Conservation (phyloP, 306 rosid species). For the Pachyrhizus erosus region DNA sequence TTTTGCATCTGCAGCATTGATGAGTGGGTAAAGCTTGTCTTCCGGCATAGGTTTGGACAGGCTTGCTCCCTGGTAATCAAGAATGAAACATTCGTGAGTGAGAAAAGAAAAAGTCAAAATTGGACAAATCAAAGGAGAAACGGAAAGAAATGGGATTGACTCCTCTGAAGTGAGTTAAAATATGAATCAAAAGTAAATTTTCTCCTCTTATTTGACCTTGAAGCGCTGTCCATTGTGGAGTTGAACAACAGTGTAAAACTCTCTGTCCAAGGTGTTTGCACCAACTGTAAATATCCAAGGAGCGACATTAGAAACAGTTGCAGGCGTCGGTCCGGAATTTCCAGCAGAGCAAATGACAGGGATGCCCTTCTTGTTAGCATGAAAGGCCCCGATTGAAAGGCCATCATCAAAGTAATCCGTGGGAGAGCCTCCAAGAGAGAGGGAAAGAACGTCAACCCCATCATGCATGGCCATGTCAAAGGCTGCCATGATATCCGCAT, state of each 20-base stretch:
- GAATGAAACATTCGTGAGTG: neutral
- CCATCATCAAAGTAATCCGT: constrained; percentile 40
- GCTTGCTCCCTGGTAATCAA: constrained; percentile 61
- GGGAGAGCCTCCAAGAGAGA: constrained; percentile 59
- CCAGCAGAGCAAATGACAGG: constrained; percentile 65
- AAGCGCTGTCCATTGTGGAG: constrained; percentile 58
- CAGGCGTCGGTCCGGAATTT: constrained; percentile 60
- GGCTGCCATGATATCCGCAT: constrained; percentile 65
- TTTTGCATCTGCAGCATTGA: constrained; percentile 57
- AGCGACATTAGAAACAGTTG: constrained; percentile 55
- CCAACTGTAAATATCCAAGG: constrained; percentile 85
- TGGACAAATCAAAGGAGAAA: neutral
- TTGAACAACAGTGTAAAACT: constrained; percentile 50
- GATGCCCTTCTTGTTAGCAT: constrained; percentile 65
- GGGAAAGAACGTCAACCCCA: constrained; percentile 72
- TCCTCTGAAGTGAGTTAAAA: too few relatives aligned
- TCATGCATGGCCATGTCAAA: constrained; percentile 75
- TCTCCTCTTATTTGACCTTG: too few relatives aligned
- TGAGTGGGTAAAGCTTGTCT: constrained; percentile 62
- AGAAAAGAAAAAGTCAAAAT: neutral
- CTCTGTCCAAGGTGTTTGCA: constrained; percentile 76
- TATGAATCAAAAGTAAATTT: too few relatives aligned
- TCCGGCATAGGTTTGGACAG: constrained; percentile 48
- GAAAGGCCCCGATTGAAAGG: constrained; percentile 65
- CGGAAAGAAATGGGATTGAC: neutral